phyloP scores from a whole-genome alignment of 2,329 filamentous ascomycete species.

The Fusarium nisikadoi region DNA sequence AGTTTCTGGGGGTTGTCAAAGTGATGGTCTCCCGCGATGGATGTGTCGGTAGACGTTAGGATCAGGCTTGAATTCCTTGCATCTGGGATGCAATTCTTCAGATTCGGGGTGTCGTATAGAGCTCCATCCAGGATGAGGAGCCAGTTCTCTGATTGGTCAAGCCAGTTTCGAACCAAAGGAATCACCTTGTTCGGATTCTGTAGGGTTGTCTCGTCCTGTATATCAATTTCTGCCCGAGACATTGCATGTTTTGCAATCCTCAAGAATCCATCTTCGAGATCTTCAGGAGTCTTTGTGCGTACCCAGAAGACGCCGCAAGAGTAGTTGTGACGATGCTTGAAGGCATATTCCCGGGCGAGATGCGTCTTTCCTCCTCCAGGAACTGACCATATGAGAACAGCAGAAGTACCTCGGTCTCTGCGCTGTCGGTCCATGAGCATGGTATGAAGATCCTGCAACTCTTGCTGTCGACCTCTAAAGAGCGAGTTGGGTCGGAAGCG shows the following conservation, averaged over 20 bases:
- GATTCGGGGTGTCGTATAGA: constrained; percentile 32
- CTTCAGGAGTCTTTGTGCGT: constrained; percentile 38
- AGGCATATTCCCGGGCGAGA: constrained; percentile 41
- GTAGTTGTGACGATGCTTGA: constrained; percentile 36
- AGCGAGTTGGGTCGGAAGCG: constrained; percentile 40
- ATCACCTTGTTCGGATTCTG: constrained; percentile 28
- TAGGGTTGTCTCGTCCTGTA: constrained; percentile 28
- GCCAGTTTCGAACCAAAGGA: constrained; percentile 36
- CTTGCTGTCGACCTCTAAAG: constrained; percentile 31
- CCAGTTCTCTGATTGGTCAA: constrained; percentile 37
- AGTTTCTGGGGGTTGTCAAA: constrained; percentile 40
- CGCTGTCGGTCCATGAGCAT: constrained; percentile 37
- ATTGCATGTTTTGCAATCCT: constrained; percentile 36
- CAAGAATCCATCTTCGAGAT: constrained; percentile 41
- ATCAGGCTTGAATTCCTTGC: constrained; percentile 39
- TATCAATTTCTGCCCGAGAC: constrained; percentile 20
- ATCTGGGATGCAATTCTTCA: constrained; percentile 36
- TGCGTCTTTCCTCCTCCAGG: constrained; percentile 42
- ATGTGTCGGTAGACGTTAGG: constrained; percentile 41
- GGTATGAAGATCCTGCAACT: constrained; percentile 34
- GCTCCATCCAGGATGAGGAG: constrained; percentile 41
- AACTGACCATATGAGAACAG: constrained; percentile 38
- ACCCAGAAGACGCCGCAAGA: constrained; percentile 42
- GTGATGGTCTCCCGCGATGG: constrained; percentile 38
- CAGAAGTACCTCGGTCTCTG: constrained; percentile 36